These are phyloP conservation scores for Candida gorgasii DNA, from an alignment of 805 yeast genomes.

Conservation along the genomic window DNA sequence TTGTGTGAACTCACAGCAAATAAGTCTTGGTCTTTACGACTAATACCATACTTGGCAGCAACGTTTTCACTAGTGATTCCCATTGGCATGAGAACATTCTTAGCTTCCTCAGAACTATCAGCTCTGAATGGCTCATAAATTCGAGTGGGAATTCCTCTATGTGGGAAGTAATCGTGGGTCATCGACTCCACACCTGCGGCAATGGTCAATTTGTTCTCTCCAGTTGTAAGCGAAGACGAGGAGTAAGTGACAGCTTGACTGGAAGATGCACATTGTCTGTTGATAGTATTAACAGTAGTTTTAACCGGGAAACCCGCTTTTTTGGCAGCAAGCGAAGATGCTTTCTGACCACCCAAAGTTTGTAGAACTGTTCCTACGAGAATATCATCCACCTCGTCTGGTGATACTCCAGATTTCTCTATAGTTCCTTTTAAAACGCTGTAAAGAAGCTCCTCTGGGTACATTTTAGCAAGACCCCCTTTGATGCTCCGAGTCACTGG, in stretches of 20 bases:
- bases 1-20: conserved; percentile 26
- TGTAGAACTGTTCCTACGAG: conserved; percentile 39
- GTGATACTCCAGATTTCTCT: conserved; percentile 23
- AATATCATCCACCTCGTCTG: conserved; percentile 32
- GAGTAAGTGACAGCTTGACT: conserved; percentile 37
- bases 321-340: conserved; percentile 35
- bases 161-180: conserved; percentile 43
- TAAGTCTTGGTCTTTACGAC: conserved; percentile 25
- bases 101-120: conserved; percentile 22
- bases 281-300: conserved; percentile 36
- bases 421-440: conserved; percentile 30
- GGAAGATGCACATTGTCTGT: conserved; percentile 42
- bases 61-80: conserved; percentile 31
- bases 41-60: conserved; percentile 22
- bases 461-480: conserved; percentile 36
- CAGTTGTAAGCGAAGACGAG: conserved; percentile 30
- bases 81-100: conserved; percentile 33
- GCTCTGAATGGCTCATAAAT: conserved; percentile 23
- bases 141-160: conserved; percentile 36
- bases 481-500: conserved; percentile 37
- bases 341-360: conserved; percentile 40
- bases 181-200: conserved; percentile 47
- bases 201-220: conserved; percentile 31
- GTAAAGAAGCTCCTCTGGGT: conserved; percentile 36
- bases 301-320: conserved; percentile 31